phyloP scores from a whole-genome alignment of 2,329 filamentous ascomycete species.

The Hypocreales sp. region DNA sequence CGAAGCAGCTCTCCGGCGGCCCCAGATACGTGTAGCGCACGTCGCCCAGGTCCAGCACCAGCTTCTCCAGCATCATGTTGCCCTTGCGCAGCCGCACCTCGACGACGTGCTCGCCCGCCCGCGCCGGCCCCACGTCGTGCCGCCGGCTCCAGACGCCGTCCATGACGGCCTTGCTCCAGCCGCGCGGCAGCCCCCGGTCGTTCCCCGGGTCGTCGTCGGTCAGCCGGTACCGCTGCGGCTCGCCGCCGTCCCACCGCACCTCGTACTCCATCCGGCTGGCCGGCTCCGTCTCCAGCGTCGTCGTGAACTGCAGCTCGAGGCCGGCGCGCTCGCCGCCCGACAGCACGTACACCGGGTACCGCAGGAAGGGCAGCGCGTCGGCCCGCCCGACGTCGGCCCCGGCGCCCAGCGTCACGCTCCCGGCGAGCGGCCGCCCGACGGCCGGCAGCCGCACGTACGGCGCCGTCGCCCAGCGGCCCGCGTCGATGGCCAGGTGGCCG shows the following conservation, averaged over 20 bases:
- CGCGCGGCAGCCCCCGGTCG: conserved; percentile 24
- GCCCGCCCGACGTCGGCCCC: conserved; percentile 5
- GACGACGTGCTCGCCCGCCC: conserved; percentile 13
- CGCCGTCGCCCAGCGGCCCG: conserved; percentile 8
- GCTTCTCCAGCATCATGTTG: conserved; percentile 21
- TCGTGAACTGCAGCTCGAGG: conserved; percentile 19
- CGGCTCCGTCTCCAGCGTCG: conserved; percentile 33
- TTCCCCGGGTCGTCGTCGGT: conserved; percentile 11
- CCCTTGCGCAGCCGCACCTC: conserved; percentile 14
- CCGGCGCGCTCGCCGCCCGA: conserved; percentile 8
- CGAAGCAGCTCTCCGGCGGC: conserved; percentile 14
- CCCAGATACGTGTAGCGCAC: conserved; percentile 19
- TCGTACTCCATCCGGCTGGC: conserved; percentile 32
- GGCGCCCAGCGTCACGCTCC: conserved; percentile 7
- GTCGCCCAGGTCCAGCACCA: conserved; percentile 17
- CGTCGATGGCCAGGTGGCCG: conserved; percentile 18
- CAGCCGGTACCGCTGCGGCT: conserved; percentile 14
- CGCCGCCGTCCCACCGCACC: conserved; percentile 26
- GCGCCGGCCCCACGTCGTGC: conserved; percentile 10
- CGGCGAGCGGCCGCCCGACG: conserved; percentile 12
- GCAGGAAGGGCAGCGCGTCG: conserved; percentile 8
- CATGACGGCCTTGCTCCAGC: conserved; percentile 32
- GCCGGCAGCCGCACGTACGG: conserved; percentile 14
- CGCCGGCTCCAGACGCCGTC: conserved; percentile 32
- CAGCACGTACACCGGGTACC: conserved; percentile 17